Percentiles rank a stretch among this genome's conserved stretches.
These are phyloP conservation scores for Lycium barbarum DNA, from an alignment of 257 asterid species.

Conservation along the genomic window DNA sequence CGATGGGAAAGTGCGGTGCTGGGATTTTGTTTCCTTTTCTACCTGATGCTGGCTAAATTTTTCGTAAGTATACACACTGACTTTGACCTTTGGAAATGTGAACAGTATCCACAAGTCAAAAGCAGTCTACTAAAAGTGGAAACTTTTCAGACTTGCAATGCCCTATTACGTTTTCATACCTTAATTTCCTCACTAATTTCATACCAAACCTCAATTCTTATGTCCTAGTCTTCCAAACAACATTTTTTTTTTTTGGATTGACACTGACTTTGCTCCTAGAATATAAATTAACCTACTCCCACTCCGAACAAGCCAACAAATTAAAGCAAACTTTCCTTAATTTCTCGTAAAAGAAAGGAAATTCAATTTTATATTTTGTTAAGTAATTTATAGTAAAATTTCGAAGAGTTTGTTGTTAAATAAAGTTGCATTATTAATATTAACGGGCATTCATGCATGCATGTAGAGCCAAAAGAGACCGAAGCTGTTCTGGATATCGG, in stretches of 20 bases:
- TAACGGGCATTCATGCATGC: background rate
- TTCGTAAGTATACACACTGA: conserved; percentile 60
- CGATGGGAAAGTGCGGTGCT: conserved; percentile 97
- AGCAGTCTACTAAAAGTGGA: background rate
- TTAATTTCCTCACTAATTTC: too few species aligned
- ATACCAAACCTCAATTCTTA: too few species aligned
- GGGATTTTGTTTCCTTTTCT: conserved; percentile 88
- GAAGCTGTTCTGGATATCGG: conserved; percentile 88
- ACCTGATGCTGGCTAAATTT: conserved; percentile 74
- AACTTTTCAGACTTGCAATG: background rate
- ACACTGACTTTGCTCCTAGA: too few species aligned
- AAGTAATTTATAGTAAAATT: background rate
- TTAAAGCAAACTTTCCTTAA: background rate
- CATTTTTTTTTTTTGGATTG: too few species aligned
- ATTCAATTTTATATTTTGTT: background rate
- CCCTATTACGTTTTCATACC: background rate
- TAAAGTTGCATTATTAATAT: background rate
- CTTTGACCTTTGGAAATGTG: background rate
- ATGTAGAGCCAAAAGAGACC: conserved; percentile 87
- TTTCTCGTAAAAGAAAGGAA: background rate
- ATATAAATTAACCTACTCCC: background rate
- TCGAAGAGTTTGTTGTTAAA: background rate
- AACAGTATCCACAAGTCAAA: conserved; percentile 1
- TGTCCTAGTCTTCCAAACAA: too few species aligned
- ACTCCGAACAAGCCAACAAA: background rate